These are phyloP conservation scores for Russula olivacea DNA, from an alignment of 768 basidiomycete species.

Conservation along the genomic window DNA sequence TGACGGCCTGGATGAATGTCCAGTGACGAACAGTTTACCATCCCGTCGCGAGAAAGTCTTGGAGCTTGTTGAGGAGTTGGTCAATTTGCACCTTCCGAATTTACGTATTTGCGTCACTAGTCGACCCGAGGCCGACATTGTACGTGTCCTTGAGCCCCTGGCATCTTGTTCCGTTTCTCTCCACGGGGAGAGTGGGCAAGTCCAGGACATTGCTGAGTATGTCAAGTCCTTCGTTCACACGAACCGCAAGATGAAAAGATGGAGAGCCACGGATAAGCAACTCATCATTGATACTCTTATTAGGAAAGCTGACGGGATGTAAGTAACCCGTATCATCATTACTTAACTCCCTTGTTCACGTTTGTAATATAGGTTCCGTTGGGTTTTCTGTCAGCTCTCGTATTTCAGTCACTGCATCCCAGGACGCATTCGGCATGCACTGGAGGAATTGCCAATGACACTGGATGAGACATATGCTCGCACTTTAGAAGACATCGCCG, in stretches of 20 bases:
- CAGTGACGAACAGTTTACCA: neutral
- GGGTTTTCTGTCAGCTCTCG: neutral
- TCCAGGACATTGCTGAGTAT: neutral
- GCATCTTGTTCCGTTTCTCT: neutral
- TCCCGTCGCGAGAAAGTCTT: neutral
- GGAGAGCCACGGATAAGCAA: neutral
- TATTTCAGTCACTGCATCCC: neutral
- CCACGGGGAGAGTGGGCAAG: neutral
- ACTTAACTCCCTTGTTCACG: neutral
- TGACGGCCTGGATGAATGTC: conserved; percentile 9
- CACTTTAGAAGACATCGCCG: neutral
- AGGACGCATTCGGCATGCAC: neutral
- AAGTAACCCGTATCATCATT: neutral
- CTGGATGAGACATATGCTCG: neutral
- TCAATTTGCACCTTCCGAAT: neutral
- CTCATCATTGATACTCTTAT: neutral
- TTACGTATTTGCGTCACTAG: neutral
- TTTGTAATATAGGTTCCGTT: neutral
- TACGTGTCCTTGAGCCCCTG: neutral
- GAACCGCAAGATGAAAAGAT: neutral
- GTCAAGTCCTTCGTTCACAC: neutral
- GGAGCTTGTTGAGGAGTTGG: neutral
- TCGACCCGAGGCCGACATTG: neutral
- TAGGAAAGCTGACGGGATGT: neutral
- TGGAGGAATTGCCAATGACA: neutral